A percentile compares a stretch with the other conserved stretches of the same genome.
phyloP scores from a whole-genome alignment of 352 stramenopile species.

The Pythium guiyangense region DNA sequence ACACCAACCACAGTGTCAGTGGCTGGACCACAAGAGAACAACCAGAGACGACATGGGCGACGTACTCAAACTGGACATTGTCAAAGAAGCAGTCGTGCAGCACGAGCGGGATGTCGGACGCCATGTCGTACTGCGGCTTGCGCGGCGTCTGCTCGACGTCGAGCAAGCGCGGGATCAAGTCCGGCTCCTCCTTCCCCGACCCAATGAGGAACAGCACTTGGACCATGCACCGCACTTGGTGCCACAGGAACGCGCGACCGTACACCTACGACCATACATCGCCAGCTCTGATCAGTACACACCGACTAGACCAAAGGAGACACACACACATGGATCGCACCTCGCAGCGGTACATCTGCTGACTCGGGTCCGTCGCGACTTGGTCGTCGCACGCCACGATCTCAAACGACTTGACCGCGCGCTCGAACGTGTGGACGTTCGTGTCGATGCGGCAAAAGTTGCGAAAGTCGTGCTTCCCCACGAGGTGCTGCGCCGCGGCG shows the following conservation, averaged over 20 bases:
- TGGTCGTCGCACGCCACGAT: constrained; percentile 71
- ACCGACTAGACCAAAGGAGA: background rate
- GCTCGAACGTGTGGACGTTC: constrained; percentile 95
- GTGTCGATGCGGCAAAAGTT: constrained; percentile 99
- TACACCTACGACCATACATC: constrained; percentile 30
- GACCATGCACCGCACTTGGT: constrained; percentile 99
- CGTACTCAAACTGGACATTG: constrained; percentile 70
- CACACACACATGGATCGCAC: constrained; percentile 14
- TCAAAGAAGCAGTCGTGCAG: constrained; percentile 96
- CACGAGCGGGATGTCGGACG: constrained; percentile 93
- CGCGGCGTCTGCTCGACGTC: constrained; percentile 88
- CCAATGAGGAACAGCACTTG: constrained; percentile 96
- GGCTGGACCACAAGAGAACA: background rate
- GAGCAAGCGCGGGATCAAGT: constrained; percentile 88
- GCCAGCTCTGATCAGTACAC: background rate
- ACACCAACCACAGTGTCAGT: constrained; percentile 29
- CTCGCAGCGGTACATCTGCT: constrained; percentile 75
- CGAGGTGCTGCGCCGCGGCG: constrained; percentile 76
- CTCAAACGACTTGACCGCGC: constrained; percentile 71
- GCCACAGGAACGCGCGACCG: constrained; percentile 98
- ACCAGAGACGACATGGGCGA: constrained; percentile 13
- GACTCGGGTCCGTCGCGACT: constrained; percentile 24
- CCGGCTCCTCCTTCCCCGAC: constrained; percentile 85
- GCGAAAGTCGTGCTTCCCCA: constrained; percentile 97
- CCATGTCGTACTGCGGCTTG: constrained; percentile 94